A percentile compares a stretch with the other conserved stretches of the same genome.
These are phyloP conservation scores for Colletotrichum sp. DNA, from an alignment of 2,329 filamentous ascomycete species.

Conservation along the genomic window DNA sequence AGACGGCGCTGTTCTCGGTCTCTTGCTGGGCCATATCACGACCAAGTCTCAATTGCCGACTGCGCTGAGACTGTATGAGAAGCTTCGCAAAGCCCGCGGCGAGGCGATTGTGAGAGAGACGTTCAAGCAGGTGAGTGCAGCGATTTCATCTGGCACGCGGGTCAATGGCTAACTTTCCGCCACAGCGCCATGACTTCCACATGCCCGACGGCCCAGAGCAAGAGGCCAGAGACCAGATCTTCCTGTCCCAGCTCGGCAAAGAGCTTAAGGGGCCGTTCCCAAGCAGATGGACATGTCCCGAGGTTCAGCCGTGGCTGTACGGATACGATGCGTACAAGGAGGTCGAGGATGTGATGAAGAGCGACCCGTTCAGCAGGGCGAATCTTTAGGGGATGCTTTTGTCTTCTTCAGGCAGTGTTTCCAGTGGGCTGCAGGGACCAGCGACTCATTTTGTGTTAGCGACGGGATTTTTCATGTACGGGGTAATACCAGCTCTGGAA, in stretches of 20 bases:
- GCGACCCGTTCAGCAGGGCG: neutral
- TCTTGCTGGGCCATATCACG: constrained; percentile 57
- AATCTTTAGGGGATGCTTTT: neutral
- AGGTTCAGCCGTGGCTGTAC: constrained; percentile 68
- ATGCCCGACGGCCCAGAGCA: constrained; percentile 62
- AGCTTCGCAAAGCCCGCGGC: constrained; percentile 51
- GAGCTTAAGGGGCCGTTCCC: constrained; percentile 62
- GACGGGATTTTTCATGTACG: neutral
- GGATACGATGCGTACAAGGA: constrained; percentile 59
- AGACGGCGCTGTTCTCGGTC: constrained; percentile 70
- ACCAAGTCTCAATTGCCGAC: constrained; percentile 49
- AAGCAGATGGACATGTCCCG: constrained; percentile 67
- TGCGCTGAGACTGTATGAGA: constrained; percentile 50
- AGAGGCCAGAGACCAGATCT: constrained; percentile 59
- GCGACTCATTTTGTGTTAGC: neutral
- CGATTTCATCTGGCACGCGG: neutral
- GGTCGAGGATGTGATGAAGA: constrained; percentile 10
- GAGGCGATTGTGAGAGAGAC: constrained; percentile 65
- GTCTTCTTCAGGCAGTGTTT: neutral
- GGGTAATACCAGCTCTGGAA: neutral
- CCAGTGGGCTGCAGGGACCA: neutral
- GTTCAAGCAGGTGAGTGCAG: constrained; percentile 40
- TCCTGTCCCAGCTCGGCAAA: constrained; percentile 59
- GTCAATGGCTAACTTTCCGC: neutral
- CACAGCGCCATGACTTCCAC: constrained; percentile 56